These are phyloP conservation scores for Emmonsia crescens DNA, from an alignment of 2,329 filamentous ascomycete species.

Conservation along the genomic window DNA sequence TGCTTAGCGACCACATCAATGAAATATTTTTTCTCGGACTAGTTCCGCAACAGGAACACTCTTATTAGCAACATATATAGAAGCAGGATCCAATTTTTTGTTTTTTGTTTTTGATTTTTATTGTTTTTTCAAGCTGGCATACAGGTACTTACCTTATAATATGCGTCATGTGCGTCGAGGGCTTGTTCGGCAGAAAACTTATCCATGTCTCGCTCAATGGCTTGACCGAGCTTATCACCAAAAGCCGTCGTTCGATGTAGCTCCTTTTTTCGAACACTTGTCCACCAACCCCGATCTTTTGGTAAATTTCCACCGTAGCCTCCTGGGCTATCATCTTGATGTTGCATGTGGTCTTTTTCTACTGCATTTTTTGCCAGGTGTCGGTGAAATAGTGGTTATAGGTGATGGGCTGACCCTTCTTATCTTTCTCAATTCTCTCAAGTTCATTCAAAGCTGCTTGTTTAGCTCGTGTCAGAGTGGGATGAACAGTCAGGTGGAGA, in stretches of 20 bases:
- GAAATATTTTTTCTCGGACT: conserved; percentile 5
- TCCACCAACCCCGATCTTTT: background rate
- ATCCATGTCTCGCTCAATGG: conserved; percentile 1
- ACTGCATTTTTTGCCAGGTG: background rate
- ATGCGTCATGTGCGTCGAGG: conserved; percentile 3
- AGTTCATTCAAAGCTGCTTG: conserved; percentile 1
- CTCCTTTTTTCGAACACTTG: background rate
- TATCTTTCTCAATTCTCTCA: background rate
- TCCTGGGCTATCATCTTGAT: background rate
- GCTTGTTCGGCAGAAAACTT: conserved; percentile 2
- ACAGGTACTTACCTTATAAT: background rate
- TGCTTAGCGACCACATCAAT: conserved; percentile 7
- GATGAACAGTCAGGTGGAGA: background rate
- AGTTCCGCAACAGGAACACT: too few relatives aligned
- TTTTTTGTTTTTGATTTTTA: too few relatives aligned
- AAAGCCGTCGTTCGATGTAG: background rate
- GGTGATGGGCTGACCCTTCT: background rate
- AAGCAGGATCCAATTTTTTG: too few relatives aligned
- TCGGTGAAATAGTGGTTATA: conserved; percentile 3
- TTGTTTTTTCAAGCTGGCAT: background rate
- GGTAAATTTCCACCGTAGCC: background rate
- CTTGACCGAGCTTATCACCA: background rate
- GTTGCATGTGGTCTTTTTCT: background rate
- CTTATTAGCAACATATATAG: too few relatives aligned
- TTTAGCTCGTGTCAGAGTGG: background rate